A percentile compares a stretch with the other conserved stretches of the same genome.
phyloP scores from a whole-genome alignment of 1,284 basidiomycete species.

The Coniophora puteana region DNA sequence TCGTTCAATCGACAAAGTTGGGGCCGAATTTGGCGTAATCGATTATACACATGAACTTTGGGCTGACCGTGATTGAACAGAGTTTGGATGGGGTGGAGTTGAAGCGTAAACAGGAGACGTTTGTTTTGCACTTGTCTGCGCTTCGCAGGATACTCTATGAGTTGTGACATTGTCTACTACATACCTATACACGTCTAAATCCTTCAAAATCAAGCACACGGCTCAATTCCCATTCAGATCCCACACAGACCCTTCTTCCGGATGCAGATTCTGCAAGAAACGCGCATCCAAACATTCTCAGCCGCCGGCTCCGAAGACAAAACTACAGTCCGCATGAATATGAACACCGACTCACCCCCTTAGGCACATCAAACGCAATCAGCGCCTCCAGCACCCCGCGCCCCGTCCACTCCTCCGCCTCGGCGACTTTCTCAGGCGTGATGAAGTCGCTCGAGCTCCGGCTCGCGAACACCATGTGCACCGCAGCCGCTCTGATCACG shows the following conservation, averaged over 20 bases:
- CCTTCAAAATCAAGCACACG: too few relatives aligned
- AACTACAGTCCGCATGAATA: neutral
- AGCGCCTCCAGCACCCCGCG: conserved; percentile 48
- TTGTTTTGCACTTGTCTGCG: too few relatives aligned
- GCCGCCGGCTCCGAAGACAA: too few relatives aligned
- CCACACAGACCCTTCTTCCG: conserved; percentile 37
- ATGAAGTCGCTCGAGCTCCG: conserved; percentile 76
- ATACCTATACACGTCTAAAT: too few relatives aligned
- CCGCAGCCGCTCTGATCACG: conserved; percentile 70
- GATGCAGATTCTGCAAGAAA: conserved; percentile 30
- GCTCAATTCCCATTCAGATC: conserved; percentile 15
- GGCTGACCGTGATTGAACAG: too few relatives aligned
- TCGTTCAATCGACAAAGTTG: too few relatives aligned
- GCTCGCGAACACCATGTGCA: conserved; percentile 84
- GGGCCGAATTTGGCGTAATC: too few relatives aligned
- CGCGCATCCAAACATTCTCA: conserved; percentile 5
- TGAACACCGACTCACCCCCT: conserved; percentile 37
- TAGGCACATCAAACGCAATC: conserved; percentile 28
- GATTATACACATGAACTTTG: too few relatives aligned
- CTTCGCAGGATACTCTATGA: too few relatives aligned
- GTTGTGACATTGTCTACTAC: too few relatives aligned
- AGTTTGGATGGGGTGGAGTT: too few relatives aligned
- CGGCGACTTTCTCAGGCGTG: conserved; percentile 60
- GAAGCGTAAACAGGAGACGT: too few relatives aligned
- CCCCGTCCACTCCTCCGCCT: conserved; percentile 67